A percentile compares a stretch with the other conserved stretches of the same genome.
Conservation (phyloP, 768 basidiomycete genomes). For the Naganishia onofrii region DNA sequence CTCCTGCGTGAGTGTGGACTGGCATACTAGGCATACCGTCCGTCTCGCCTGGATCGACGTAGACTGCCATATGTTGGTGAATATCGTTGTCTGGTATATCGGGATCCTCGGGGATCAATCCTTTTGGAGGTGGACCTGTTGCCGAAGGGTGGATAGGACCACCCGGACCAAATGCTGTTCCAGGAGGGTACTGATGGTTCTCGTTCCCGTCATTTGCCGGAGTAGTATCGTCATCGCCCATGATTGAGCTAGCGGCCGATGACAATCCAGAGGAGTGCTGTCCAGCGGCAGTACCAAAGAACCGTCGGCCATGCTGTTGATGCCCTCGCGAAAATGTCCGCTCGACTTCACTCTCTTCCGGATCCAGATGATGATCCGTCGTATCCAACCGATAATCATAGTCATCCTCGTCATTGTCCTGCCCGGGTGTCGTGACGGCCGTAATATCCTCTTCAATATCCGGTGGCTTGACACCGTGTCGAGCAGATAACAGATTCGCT, state of each 20-base stretch:
- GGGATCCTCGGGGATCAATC: constrained; percentile 26
- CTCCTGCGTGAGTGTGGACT: constrained; percentile 44
- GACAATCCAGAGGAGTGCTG: neutral
- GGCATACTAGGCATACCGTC: constrained; percentile 62
- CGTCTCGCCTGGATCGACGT: constrained; percentile 64
- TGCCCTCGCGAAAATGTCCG: neutral
- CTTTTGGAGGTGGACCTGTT: constrained; percentile 21
- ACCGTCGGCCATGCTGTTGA: neutral
- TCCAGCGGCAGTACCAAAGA: neutral
- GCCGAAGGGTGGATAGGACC: constrained; percentile 27
- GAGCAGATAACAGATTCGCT: constrained; percentile 1
- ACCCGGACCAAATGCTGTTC: constrained; percentile 6
- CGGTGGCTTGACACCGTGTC: neutral
- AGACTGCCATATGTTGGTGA: constrained; percentile 43
- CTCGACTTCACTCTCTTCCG: constrained; percentile 24
- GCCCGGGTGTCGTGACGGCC: constrained; percentile 17
- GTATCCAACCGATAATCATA: constrained; percentile 50
- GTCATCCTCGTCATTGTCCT: constrained; percentile 42
- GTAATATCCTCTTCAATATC: constrained; percentile 20
- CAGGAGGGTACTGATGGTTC: neutral
- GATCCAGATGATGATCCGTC: constrained; percentile 11
- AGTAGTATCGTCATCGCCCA: constrained; percentile 7
- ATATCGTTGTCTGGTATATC: constrained; percentile 26
- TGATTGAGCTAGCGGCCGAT: constrained; percentile 13
- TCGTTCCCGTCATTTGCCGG: neutral